Evolutionary conservation across 352 stramenopile genomes (phyloP).

Genomic region (Thalassiosira exigua): DNA sequence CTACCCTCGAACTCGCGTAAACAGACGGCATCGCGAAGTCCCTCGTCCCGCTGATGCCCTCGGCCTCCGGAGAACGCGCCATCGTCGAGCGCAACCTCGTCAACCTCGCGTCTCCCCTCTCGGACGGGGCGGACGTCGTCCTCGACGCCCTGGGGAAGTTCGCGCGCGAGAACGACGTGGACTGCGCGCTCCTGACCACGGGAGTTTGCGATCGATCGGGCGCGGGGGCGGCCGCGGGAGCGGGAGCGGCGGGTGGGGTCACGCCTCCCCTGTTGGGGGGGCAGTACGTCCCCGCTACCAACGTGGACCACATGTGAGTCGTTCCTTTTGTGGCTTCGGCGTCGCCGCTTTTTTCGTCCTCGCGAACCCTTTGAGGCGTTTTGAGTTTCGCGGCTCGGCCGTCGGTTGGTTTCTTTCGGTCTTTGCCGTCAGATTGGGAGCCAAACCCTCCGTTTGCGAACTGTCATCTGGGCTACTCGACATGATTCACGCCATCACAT

Average conservation of each 20-base stretch:
- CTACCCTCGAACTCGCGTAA: too few species aligned
- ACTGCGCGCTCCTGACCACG: constrained; percentile 13
- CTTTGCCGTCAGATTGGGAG: too few species aligned
- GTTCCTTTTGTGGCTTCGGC: too few species aligned
- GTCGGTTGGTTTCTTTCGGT: background rate
- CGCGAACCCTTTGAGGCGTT: background rate
- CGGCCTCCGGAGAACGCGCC: background rate
- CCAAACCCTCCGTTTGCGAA: too few species aligned
- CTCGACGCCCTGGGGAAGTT: constrained; percentile 33
- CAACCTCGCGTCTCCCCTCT: background rate
- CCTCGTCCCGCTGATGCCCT: constrained; percentile 35
- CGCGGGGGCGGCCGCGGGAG: background rate
- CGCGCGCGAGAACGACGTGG: constrained; percentile 14
- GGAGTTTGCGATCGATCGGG: too few species aligned
- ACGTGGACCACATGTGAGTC: constrained; percentile 42
- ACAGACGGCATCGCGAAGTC: constrained; percentile 19
- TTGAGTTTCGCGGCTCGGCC: background rate
- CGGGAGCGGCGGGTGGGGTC: background rate
- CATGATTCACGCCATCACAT: too few species aligned
- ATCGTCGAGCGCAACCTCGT: constrained; percentile 9
- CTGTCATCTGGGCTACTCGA: too few species aligned
- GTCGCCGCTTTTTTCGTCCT: too few species aligned
- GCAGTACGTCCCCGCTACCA: constrained; percentile 41
- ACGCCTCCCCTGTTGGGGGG: constrained; percentile 11
- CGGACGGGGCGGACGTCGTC: constrained; percentile 19